Percentiles rank a stretch among this genome's conserved stretches.
phyloP scores from a whole-genome alignment of 192 early-diverging fungal genomes.

The Geranomyces variabilis region DNA sequence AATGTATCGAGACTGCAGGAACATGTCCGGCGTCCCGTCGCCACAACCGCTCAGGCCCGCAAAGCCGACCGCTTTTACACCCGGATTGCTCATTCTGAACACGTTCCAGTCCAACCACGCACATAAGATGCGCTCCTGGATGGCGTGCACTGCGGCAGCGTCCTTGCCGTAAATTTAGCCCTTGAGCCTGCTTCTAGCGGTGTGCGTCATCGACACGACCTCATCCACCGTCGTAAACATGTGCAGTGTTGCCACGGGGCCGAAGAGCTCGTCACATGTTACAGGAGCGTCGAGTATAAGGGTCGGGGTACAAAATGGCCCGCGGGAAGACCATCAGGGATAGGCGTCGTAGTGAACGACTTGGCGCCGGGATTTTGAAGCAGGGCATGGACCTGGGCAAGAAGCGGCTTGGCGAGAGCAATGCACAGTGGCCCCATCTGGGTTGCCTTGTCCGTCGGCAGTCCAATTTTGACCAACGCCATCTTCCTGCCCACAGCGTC shows the following conservation, averaged over 20 bases:
- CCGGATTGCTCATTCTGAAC: not conserved
- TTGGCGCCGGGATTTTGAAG: not conserved
- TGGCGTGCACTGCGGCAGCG: not conserved
- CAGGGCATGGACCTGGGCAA: too few species aligned
- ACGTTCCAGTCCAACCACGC: conserved; percentile 1
- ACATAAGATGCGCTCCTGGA: not conserved
- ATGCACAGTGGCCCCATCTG: not conserved
- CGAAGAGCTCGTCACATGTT: not conserved
- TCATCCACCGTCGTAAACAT: not conserved
- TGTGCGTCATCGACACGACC: not conserved
- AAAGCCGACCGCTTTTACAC: not conserved
- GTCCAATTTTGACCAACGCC: not conserved
- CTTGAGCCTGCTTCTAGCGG: not conserved
- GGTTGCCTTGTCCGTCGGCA: not conserved
- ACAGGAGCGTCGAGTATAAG: not conserved
- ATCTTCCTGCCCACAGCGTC: not conserved
- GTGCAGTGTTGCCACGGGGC: not conserved
- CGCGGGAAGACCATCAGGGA: not conserved
- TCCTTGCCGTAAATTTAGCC: not conserved
- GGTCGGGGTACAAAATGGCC: not conserved
- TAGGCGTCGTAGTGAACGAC: not conserved
- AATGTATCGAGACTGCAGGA: not conserved
- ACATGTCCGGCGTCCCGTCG: not conserved
- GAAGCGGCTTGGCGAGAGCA: not conserved
- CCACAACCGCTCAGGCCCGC: not conserved